Evolutionary conservation across 106 monocot species (phyloP).

Genomic region (Dendrobium officinale): DNA sequence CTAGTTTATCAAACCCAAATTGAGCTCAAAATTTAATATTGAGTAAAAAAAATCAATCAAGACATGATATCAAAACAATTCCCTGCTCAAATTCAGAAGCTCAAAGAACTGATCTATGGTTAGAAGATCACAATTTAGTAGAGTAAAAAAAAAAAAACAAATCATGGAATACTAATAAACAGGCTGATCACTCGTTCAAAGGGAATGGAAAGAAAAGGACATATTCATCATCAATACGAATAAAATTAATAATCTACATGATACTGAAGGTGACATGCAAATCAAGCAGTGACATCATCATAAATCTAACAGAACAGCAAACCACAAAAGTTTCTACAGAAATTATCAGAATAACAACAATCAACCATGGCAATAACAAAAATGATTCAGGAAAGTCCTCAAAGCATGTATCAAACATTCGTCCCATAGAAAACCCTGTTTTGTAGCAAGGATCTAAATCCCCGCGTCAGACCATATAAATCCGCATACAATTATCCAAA

Average conservation of each 20-base stretch:
- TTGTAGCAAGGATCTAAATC: not conserved
- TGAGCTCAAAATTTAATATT: not conserved
- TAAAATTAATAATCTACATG: not conserved
- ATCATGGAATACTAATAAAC: not conserved
- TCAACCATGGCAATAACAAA: not conserved
- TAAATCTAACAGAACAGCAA: not conserved
- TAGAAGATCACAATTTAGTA: not conserved
- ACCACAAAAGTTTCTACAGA: not conserved
- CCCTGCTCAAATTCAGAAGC: not conserved
- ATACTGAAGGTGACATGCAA: not conserved
- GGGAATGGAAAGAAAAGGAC: not conserved
- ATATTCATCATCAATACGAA: not conserved
- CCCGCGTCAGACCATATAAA: not conserved
- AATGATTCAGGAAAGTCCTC: not conserved
- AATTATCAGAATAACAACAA: not conserved
- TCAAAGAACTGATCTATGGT: not conserved
- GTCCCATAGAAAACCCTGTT: not conserved
- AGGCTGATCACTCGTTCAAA: not conserved
- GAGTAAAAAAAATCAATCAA: not conserved
- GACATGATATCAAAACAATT: not conserved
- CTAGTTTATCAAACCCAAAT: slow-evolving; percentile 2
- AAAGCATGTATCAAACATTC: not conserved
- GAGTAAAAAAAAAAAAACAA: not conserved
- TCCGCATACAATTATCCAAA: not conserved
- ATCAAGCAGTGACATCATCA: not conserved